A percentile compares a stretch with the other conserved stretches of the same genome.
Evolutionary conservation across 2,329 filamentous ascomycete species (phyloP).

Genomic region (Epicoccum sorghinum): DNA sequence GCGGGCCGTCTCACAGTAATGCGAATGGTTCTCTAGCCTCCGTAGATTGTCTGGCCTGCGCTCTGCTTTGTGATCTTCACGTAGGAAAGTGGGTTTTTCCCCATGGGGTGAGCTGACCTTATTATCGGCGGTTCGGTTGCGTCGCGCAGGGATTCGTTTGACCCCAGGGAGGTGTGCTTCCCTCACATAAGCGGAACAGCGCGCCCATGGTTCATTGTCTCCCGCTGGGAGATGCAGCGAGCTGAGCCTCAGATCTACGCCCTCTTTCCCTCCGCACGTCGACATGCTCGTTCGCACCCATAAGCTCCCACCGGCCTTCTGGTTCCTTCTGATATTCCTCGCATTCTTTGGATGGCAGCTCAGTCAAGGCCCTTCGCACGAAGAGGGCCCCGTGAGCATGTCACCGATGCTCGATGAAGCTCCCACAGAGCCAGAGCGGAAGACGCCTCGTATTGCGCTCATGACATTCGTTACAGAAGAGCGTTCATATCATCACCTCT

Average conservation of each 20-base stretch:
- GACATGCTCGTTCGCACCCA: slow-evolving; percentile 39
- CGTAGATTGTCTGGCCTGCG: not conserved
- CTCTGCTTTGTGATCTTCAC: not conserved
- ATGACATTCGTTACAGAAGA: slow-evolving; percentile 47
- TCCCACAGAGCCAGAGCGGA: slow-evolving; percentile 19
- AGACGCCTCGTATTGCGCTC: slow-evolving; percentile 38
- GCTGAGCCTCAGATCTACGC: slow-evolving; percentile 7
- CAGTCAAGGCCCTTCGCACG: slow-evolving; percentile 27
- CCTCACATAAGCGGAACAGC: slow-evolving; percentile 24
- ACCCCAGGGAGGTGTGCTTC: slow-evolving; percentile 20
- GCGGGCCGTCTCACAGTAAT: no score
- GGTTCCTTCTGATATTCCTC: slow-evolving; percentile 37
- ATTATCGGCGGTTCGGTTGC: slow-evolving; percentile 14
- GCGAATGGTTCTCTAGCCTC: not conserved
- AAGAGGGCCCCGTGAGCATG: slow-evolving; percentile 11
- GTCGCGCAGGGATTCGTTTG: not conserved
- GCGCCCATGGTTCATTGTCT: slow-evolving; percentile 15
- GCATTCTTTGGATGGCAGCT: slow-evolving; percentile 42
- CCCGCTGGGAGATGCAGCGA: slow-evolving; percentile 19
- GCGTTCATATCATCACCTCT: slow-evolving; percentile 44
- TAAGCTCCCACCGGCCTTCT: slow-evolving; percentile 28
- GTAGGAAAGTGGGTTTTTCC: not conserved
- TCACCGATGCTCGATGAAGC: slow-evolving; percentile 19
- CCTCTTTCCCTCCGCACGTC: not conserved
- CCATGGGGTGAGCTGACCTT: not conserved